Evolutionary conservation across 352 stramenopile genomes (phyloP).

Genomic region (Thalassiosira exigua): DNA sequence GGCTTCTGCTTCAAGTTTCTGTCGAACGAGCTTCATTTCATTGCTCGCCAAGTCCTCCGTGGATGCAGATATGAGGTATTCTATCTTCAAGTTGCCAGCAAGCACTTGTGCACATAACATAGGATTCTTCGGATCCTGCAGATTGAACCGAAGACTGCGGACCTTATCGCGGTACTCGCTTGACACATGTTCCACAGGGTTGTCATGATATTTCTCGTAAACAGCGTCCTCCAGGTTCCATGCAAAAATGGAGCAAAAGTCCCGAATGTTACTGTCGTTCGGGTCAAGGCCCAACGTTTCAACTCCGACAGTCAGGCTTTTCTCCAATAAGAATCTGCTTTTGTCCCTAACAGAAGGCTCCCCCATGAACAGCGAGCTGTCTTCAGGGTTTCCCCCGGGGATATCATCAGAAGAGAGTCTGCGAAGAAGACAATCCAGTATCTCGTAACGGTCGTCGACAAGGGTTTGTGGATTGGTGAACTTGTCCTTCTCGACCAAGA

Average conservation of each 20-base stretch:
- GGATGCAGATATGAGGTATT: slow-evolving; percentile 67
- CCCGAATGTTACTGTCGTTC: slow-evolving; percentile 29
- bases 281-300: slow-evolving; percentile 58
- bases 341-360: slow-evolving; percentile 53
- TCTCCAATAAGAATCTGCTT: slow-evolving; percentile 56
- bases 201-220: slow-evolving; percentile 62
- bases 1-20: slow-evolving; percentile 57
- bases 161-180: slow-evolving; percentile 76
- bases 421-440: slow-evolving; percentile 65
- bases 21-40: slow-evolving; percentile 58
- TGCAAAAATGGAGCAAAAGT: slow-evolving; percentile 64
- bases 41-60: slow-evolving; percentile 68
- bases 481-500: slow-evolving; percentile 33
- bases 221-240: slow-evolving; percentile 75
- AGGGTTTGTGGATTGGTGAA: slow-evolving; percentile 54
- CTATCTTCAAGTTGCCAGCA: slow-evolving; percentile 57
- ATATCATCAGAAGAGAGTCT: slow-evolving; percentile 31
- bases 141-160: slow-evolving; percentile 60
- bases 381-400: slow-evolving; percentile 14
- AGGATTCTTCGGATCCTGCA: slow-evolving; percentile 71
- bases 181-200: slow-evolving; percentile 36
- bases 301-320: slow-evolving; percentile 58
- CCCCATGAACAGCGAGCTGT: slow-evolving; percentile 30
- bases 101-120: slow-evolving; percentile 72
- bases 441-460: slow-evolving; percentile 54